Conservation (phyloP, 169 alveolate species). For the Plasmodium sp. region DNA sequence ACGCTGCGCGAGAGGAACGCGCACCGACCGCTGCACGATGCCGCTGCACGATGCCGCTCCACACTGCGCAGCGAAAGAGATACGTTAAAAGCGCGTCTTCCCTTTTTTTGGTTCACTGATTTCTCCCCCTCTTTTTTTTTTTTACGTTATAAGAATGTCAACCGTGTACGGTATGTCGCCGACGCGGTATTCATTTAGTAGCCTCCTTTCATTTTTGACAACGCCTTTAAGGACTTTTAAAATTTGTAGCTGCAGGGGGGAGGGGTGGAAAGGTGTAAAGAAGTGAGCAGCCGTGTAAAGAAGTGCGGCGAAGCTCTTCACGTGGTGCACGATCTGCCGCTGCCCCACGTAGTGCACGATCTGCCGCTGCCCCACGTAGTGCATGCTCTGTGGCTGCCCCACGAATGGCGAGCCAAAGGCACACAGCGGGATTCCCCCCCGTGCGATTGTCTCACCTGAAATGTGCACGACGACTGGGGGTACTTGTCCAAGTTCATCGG, state of each 20-base stretch:
- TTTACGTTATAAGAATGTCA: constrained; percentile 39
- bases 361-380: no score
- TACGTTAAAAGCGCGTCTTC: not conserved
- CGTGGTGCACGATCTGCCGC: not conserved
- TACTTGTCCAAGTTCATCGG: constrained; percentile 31
- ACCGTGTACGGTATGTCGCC: constrained; percentile 43
- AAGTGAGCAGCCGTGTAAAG: not conserved
- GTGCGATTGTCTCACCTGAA: constrained; percentile 11
- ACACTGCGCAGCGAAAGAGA: not conserved
- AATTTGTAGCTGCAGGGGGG: constrained; percentile 38
- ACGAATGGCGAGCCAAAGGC: not conserved
- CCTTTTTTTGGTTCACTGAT: not conserved
- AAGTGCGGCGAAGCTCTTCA: not conserved
- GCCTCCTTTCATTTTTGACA: constrained; percentile 1
- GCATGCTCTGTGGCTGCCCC: no score
- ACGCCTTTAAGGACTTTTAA: constrained; percentile 30
- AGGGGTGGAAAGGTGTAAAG: not conserved
- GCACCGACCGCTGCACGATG: not conserved
- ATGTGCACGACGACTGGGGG: constrained; percentile 23
- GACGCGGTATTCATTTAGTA: constrained; percentile 37
- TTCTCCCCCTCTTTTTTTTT: not conserved
- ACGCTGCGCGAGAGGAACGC: not conserved
- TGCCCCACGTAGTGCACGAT: no score
- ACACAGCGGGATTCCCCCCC: not conserved
- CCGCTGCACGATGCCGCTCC: not conserved